Percentiles rank a stretch among this genome's conserved stretches.
Conservation (phyloP, 2,329 filamentous ascomycete species). For the Diaporthe vaccinii region DNA sequence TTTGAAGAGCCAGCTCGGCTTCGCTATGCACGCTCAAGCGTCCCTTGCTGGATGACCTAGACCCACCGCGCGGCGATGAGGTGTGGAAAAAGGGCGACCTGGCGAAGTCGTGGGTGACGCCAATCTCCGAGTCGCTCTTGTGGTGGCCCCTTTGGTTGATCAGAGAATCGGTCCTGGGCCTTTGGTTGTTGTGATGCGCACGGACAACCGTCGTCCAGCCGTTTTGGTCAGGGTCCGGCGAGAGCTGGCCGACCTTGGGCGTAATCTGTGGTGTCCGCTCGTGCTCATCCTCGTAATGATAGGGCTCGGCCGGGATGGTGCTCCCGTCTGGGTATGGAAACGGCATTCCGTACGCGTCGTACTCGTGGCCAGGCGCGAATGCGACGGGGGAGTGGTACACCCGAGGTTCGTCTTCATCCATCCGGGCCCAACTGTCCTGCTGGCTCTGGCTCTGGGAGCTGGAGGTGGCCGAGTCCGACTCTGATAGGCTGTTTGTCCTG, state of each 20-base stretch:
- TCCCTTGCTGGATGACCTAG: conserved; percentile 47
- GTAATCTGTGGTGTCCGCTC: conserved; percentile 46
- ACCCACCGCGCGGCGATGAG: conserved; percentile 42
- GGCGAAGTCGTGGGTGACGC: conserved; percentile 56
- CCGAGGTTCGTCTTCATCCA: conserved; percentile 46
- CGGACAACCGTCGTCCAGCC: conserved; percentile 46
- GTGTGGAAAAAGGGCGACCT: conserved; percentile 50
- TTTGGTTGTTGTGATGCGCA: conserved; percentile 58
- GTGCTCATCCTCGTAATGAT: conserved; percentile 48
- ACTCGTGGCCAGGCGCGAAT: conserved; percentile 44
- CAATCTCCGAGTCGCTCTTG: conserved; percentile 45
- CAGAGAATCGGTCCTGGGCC: conserved; percentile 47
- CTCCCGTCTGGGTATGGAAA: conserved; percentile 49
- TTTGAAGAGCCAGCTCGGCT: conserved; percentile 58
- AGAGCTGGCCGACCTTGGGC: conserved; percentile 43
- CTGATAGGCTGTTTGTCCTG: conserved; percentile 62
- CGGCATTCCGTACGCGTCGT: conserved; percentile 52
- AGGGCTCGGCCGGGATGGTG: conserved; percentile 45
- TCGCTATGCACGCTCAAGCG: conserved; percentile 53
- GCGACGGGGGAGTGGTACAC: conserved; percentile 50
- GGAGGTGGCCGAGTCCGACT: conserved; percentile 59
- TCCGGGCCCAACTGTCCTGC: conserved; percentile 42
- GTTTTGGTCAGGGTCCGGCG: conserved; percentile 30
- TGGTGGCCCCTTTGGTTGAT: conserved; percentile 12
- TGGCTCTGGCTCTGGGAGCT: conserved; percentile 52